These are phyloP conservation scores for Sequoiadendron giganteum DNA, from an alignment of 75 land plant species.

Conservation along the genomic window DNA sequence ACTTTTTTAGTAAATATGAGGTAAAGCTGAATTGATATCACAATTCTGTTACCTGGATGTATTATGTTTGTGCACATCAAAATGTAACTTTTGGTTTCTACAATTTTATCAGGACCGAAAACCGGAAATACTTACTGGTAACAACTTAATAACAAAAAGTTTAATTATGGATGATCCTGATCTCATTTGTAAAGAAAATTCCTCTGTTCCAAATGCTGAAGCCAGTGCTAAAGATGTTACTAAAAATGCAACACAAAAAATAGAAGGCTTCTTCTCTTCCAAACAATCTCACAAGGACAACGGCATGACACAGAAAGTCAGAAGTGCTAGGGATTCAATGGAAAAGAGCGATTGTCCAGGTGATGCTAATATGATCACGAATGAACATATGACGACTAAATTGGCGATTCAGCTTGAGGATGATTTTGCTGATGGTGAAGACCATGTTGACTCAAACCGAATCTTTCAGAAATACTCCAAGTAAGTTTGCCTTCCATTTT, in stretches of 20 bases:
- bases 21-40: slow-evolving; percentile 22
- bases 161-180: background rate
- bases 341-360: background rate
- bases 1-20: slow-evolving; percentile 66
- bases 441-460: background rate
- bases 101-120: slow-evolving; percentile 5
- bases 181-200: slow-evolving; percentile 6
- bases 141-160: slow-evolving; percentile 12
- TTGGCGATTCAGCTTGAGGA: background rate
- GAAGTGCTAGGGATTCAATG: background rate
- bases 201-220: slow-evolving; percentile 1
- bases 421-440: background rate
- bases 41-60: background rate
- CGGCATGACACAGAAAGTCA: background rate
- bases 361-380: background rate
- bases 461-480: background rate
- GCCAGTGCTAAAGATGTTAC: background rate
- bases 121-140: background rate
- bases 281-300: background rate
- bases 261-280: background rate
- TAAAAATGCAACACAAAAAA: background rate
- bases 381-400: no score
- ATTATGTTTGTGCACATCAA: background rate
- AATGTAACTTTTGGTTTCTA: background rate
- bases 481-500: background rate